phyloP scores from a whole-genome alignment of 768 basidiomycete species.

The Trametes maxima region DNA sequence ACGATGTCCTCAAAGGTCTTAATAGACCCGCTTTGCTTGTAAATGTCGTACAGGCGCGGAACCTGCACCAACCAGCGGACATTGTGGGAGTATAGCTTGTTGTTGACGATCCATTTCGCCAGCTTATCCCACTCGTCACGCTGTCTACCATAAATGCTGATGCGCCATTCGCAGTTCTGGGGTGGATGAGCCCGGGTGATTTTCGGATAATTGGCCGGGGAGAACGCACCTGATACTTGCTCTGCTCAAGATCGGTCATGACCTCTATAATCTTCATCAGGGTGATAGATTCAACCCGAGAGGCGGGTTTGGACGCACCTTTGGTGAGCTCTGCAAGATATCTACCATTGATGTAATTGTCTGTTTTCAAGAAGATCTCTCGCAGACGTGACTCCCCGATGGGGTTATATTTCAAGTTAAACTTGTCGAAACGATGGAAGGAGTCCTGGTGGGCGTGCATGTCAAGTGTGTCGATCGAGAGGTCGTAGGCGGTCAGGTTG shows the following conservation, averaged over 20 bases:
- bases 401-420: conserved; percentile 97
- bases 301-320: conserved; percentile 48
- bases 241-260: conserved; percentile 97
- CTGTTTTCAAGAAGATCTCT: conserved; percentile 98
- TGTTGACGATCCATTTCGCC: conserved; percentile 93
- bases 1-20: conserved; percentile 91
- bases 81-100: conserved; percentile 95
- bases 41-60: conserved; percentile 92
- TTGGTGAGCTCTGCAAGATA: conserved; percentile 95
- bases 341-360: conserved; percentile 89
- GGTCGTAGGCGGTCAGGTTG: conserved; percentile 92
- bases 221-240: conserved; percentile 86
- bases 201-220: not conserved
- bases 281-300: not conserved
- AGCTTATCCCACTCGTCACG: conserved; percentile 95
- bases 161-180: conserved; percentile 95
- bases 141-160: conserved; percentile 91
- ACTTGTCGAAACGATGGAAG: conserved; percentile 98
- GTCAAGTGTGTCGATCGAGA: conserved; percentile 98
- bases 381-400: conserved; percentile 93
- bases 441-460: conserved; percentile 99
- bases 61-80: conserved; percentile 98
- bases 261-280: conserved; percentile 61
- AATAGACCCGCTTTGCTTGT: conserved; percentile 85
- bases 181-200: not conserved